phyloP scores from a whole-genome alignment of 495 filamentous ascomycete species.

The Elasticomyces elasticus region DNA sequence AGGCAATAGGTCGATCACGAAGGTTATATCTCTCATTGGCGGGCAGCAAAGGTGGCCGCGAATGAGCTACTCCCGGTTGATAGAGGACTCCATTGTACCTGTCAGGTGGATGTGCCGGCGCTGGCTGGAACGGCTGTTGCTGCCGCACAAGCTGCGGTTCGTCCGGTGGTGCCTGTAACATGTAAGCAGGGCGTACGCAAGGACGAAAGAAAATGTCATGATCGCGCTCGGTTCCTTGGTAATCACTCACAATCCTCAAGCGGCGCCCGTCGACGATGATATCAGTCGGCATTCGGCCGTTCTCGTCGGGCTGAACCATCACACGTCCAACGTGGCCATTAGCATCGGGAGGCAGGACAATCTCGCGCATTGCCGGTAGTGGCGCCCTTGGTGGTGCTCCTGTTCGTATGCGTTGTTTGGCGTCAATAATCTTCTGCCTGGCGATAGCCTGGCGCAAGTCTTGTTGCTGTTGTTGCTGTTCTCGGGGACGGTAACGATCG shows the following conservation, averaged over 20 bases:
- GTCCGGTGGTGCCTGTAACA: background rate
- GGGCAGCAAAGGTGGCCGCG: background rate
- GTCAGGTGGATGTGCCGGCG: background rate
- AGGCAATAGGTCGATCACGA: background rate
- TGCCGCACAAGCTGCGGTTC: background rate
- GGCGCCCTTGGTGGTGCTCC: background rate
- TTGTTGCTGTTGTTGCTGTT: background rate
- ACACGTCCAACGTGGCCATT: background rate
- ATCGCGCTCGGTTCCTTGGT: background rate
- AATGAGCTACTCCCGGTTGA: background rate
- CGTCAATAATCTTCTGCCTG: slow-evolving; percentile 13
- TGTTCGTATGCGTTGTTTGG: background rate
- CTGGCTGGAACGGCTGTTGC: background rate
- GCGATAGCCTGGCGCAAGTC: slow-evolving; percentile 3
- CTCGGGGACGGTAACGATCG: background rate
- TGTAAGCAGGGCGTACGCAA: background rate
- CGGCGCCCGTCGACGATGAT: background rate
- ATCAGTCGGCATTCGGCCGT: background rate
- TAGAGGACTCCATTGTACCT: too few relatives aligned
- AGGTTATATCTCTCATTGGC: background rate
- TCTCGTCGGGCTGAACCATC: background rate
- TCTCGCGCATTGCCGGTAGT: background rate
- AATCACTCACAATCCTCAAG: background rate
- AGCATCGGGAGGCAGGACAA: background rate
- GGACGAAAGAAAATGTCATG: background rate